Base-by-base conservation (phyloP, 2,329 filamentous ascomycete genomes). In the Whalleya microplaca region DNA sequence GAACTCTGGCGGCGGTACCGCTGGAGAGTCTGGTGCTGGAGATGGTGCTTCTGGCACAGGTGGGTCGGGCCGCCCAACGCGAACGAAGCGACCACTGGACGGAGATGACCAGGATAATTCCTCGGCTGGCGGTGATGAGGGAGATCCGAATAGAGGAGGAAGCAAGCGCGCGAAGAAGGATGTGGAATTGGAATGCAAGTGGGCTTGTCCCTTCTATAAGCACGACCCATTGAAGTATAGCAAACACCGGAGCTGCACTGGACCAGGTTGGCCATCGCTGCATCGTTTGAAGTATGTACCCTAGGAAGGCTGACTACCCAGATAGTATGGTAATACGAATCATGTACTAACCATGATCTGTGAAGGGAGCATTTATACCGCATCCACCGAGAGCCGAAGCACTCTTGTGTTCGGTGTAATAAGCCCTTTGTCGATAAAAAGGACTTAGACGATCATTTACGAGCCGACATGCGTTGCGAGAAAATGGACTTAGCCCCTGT, bases 131-230 rank as follows among this genome's bases (percentile, higher is more conserved):
- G 70, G 70, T 9, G 65, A 71, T 12, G 72, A 64, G 16, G 65
- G 66, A 18, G 66, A 65, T 5, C 68, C 64, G 8, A 67, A 69
- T n/a, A 69, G 70, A 54, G 71, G 70, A 45, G 69, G 70, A 1
- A 73, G 64, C 48, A 76, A 76, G 55, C 72, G 73, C 27, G 70
- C 71, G 21, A 75, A 71, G 58, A 75, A 64, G 42, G 69, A 71
- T 4, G 64, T 64, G 7, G 69, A 72, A 20, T 56, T 56, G 3
- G 66, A 67, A 27, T 58, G 56, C 16, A 68, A 65, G 23, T 71
- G 70, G 32, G 74, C 73, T 12, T 76, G 74, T 19, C 74, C 74
- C 1, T 75, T 70, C 49, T 71, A 70, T 55, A 73, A 76, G 48
- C 64, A 66, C 16, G 67, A 75, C 23, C 73, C 72, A 8, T 64